Conservation (phyloP, 2,329 filamentous ascomycete species). For the Alternaria longipes region DNA sequence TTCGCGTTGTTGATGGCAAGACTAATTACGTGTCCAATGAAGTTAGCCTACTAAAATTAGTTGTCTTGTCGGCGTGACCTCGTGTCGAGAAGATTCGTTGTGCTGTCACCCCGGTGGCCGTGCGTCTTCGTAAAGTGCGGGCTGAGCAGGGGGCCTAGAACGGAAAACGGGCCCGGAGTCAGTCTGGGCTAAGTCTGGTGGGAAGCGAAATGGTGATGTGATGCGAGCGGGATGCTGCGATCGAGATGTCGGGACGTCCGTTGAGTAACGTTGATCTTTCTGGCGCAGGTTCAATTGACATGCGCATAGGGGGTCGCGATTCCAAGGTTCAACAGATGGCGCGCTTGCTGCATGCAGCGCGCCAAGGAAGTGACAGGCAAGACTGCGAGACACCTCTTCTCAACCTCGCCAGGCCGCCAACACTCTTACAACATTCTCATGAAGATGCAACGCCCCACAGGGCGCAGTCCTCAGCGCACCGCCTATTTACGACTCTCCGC, state of each 20-base stretch:
- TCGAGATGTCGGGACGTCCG: neutral
- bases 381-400: neutral
- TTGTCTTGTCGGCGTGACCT: constrained; percentile 14
- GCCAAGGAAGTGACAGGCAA: neutral
- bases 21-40: constrained; percentile 29
- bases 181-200: constrained; percentile 6
- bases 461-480: neutral
- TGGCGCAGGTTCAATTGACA: neutral
- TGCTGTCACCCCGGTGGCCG: constrained; percentile 4
- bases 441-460: constrained; percentile 5
- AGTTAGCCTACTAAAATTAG: constrained; percentile 25
- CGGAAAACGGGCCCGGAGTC: constrained; percentile 8
- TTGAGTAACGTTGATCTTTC: neutral
- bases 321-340: neutral
- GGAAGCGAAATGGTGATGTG: constrained; percentile 4
- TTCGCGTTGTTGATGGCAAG: constrained; percentile 8
- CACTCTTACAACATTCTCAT: constrained; percentile 1
- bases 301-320: neutral
- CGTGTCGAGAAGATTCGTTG: constrained; percentile 20
- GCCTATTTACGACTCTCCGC: neutral
- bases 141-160: constrained; percentile 15
- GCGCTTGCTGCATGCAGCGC: constrained; percentile 2
- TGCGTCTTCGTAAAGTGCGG: constrained; percentile 13
- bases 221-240: constrained; percentile 1
- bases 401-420: constrained; percentile 5